Percentiles rank a stretch among this genome's conserved stretches.
Evolutionary conservation across 768 basidiomycete genomes (phyloP).

Genomic region (Chalciporus pseudorubinellus): DNA sequence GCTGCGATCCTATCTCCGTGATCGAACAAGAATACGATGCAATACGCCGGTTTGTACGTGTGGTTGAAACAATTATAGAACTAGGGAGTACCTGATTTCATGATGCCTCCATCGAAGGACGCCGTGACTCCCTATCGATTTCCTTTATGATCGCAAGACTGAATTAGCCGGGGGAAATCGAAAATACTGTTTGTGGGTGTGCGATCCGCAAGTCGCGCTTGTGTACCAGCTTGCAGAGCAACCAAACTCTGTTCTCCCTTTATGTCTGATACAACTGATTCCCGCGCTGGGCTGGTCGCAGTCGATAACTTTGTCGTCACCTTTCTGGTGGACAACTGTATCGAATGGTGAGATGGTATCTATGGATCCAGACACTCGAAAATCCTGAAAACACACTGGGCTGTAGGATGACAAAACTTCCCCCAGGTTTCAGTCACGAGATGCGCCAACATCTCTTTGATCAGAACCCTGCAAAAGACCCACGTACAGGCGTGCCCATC

Average conservation of each 20-base stretch:
- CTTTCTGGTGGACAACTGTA: slow-evolving; percentile 72
- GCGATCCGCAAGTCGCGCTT: too few relatives aligned
- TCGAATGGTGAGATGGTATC: slow-evolving; percentile 62
- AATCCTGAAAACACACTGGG: background rate
- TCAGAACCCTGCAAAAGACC: slow-evolving; percentile 42
- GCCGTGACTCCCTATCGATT: too few relatives aligned
- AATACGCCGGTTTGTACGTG: slow-evolving; percentile 2
- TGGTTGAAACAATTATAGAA: background rate
- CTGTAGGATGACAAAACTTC: slow-evolving; percentile 73
- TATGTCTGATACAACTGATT: slow-evolving; percentile 13
- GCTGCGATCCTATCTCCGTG: background rate
- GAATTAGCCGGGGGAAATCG: too few relatives aligned
- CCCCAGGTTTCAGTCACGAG: slow-evolving; percentile 77
- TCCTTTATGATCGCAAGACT: too few relatives aligned
- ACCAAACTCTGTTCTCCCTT: background rate
- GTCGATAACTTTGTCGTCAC: slow-evolving; percentile 49
- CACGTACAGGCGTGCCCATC: slow-evolving; percentile 54
- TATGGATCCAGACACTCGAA: too few relatives aligned
- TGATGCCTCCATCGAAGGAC: too few relatives aligned
- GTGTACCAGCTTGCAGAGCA: background rate
- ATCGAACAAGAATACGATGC: too few relatives aligned
- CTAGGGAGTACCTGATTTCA: too few relatives aligned
- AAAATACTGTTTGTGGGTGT: too few relatives aligned
- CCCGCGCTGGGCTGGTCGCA: slow-evolving; percentile 18
- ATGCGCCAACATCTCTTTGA: slow-evolving; percentile 58